phyloP scores from a whole-genome alignment of 306 rosid species.

The Vigna trinervia region DNA sequence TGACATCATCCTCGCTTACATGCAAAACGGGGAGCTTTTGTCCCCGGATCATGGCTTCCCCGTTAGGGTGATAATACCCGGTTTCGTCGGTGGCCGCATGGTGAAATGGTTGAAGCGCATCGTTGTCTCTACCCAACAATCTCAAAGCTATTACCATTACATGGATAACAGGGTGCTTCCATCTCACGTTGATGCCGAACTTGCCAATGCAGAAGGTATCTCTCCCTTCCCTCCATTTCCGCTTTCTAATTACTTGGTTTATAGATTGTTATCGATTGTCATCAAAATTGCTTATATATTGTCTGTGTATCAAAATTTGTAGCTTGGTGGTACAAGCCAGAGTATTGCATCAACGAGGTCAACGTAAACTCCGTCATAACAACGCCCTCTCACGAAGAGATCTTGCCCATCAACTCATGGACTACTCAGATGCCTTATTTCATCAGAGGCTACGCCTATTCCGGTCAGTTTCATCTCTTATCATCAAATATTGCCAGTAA shows the following conservation, averaged over 20 bases:
- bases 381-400: conserved; percentile 79
- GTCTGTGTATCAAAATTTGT: not conserved
- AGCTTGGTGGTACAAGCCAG: conserved; percentile 98
- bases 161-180: conserved; percentile 80
- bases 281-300: not conserved
- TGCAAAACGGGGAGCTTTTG: conserved; percentile 76
- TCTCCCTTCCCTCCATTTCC: no score
- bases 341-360: conserved; percentile 71
- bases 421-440: conserved; percentile 70
- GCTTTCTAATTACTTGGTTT: not conserved
- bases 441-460: conserved; percentile 75
- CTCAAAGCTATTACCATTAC: conserved; percentile 65
- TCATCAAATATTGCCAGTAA: no score
- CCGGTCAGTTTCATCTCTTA: conserved; percentile 56
- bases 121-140: conserved; percentile 65
- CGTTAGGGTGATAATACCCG: conserved; percentile 71
- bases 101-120: conserved; percentile 89
- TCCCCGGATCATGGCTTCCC: conserved; percentile 90
- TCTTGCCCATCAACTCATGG: conserved; percentile 74
- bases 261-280: no score
- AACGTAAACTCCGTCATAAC: conserved; percentile 87
- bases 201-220: conserved; percentile 74
- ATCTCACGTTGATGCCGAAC: conserved; percentile 76
- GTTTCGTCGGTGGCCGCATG: conserved; percentile 84
- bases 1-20: conserved; percentile 76